Evolutionary conservation across 768 basidiomycete genomes (phyloP).

Genomic region (Hemileccinum rubropunctum): DNA sequence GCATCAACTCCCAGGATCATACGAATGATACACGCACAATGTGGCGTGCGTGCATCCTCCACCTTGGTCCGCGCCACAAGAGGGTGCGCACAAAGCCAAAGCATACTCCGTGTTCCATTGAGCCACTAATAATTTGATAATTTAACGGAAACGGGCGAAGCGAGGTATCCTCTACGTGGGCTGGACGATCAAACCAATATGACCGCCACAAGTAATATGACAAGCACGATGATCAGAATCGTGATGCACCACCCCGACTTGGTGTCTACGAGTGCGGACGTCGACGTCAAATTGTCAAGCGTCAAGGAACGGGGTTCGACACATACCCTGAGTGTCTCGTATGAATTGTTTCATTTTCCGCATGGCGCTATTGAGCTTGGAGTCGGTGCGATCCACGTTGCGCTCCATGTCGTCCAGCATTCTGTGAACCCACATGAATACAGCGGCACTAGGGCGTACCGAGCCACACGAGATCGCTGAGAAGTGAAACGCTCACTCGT

Average conservation of each 20-base stretch:
- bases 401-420: conserved; percentile 76
- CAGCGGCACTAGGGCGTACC: not conserved
- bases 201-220: conserved; percentile 73
- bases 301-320: not conserved
- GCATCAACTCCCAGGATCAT: not conserved
- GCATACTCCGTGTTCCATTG: not conserved
- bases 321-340: conserved; percentile 74
- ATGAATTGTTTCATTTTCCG: conserved; percentile 74
- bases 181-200: conserved; percentile 56
- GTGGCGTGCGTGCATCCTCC: too few relatives aligned
- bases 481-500: conserved; percentile 58
- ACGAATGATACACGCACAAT: not conserved
- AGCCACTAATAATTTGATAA: conserved; percentile 13
- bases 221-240: conserved; percentile 76
- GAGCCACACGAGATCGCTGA: conserved; percentile 1
- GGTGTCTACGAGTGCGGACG: conserved; percentile 49
- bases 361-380: conserved; percentile 64
- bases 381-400: conserved; percentile 69
- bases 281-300: not conserved
- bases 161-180: conserved; percentile 10
- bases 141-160: conserved; percentile 6
- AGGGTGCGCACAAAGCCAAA: not conserved
- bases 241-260: conserved; percentile 90
- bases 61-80: too few relatives aligned
- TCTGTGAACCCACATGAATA: conserved; percentile 38